Base-by-base conservation (phyloP, 1,284 basidiomycete species). In the Cryptococcus deneoformans region DNA sequence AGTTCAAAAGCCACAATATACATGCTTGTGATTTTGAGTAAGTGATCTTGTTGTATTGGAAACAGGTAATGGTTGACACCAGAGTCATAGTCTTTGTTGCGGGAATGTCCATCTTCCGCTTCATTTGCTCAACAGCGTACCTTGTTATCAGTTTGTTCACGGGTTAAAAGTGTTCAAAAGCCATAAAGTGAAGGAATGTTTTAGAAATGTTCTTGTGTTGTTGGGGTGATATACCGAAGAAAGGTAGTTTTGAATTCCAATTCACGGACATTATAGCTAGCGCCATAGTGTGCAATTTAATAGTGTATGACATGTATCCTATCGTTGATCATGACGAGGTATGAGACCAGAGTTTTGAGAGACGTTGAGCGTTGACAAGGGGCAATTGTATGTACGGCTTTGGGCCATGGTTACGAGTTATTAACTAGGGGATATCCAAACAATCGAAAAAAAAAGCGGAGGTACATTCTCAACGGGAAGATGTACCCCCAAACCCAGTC, bases 41-140 rank as follows among this genome's bases (percentile, higher is more conserved):
- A 66, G 68, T 61, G 14, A 6, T 40, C 47, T 37, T 43, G 11
- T 60, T 82, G 80, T 2, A 11, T 8, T 16, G 12, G 34, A 4
- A 12, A 14, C 14, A 12, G n/a, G 8, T 3, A 6, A 7, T 6
- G 40, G 44, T 43, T 45, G 44, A 54, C 42, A 37, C 24, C 46
- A 12, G 12, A 3, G 6, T 52, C 55, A 6, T 53, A 77, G 72
- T 80, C 54, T 77, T 79, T 29, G 73, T 81, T 16, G 76, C 80
- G 16, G 75, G 68, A 12, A 78, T 77, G 69, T 68, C 72, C 2
- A 62, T 71, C 3, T 78, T 78, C 68, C 82, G 87, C 24, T 84
- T 89, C 66, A 64, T 82, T 45, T 86, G 85, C 29, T 86, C 86
- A 6, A 85, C 84, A 1, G 69, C 85, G 46, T 88, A 87, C 75